These are phyloP conservation scores for Coccomyxa sp. DNA, from an alignment of 139 green algal species.

Conservation along the genomic window DNA sequence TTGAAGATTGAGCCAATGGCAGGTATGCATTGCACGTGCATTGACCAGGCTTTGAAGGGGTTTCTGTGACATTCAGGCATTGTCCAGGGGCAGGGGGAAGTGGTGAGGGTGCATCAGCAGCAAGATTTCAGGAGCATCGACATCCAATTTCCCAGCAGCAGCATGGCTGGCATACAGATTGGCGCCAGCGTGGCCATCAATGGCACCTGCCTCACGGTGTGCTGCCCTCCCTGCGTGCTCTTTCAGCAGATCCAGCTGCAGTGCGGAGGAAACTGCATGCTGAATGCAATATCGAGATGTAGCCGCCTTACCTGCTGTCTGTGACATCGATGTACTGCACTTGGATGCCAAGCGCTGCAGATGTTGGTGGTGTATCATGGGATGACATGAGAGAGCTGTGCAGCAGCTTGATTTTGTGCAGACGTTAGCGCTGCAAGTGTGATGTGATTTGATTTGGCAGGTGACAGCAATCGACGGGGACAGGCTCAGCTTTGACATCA, in stretches of 20 bases:
- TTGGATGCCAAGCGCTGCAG: neutral
- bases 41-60: neutral
- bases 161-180: slow-evolving; percentile 49
- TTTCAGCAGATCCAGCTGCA: neutral
- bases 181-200: slow-evolving; percentile 90
- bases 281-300: neutral
- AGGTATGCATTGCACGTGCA: too few species aligned
- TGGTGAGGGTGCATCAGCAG: slow-evolving; percentile 41
- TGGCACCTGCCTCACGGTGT: slow-evolving; percentile 89
- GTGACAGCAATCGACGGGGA: slow-evolving; percentile 12
- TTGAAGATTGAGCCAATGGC: too few species aligned
- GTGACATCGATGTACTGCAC: neutral
- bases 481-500: slow-evolving; percentile 75
- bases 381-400: neutral
- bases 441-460: neutral
- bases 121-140: slow-evolving; percentile 55
- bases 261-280: neutral
- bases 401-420: neutral
- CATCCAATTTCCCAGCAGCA: slow-evolving; percentile 68
- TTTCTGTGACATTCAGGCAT: slow-evolving; percentile 64
- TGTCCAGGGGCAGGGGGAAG: slow-evolving; percentile 77
- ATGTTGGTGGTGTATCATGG: neutral
- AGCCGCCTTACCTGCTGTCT: neutral
- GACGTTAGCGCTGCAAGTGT: neutral
- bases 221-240: neutral